These are phyloP conservation scores for Flueggea neowawraea DNA, from an alignment of 441 rosid genomes.

Conservation along the genomic window DNA sequence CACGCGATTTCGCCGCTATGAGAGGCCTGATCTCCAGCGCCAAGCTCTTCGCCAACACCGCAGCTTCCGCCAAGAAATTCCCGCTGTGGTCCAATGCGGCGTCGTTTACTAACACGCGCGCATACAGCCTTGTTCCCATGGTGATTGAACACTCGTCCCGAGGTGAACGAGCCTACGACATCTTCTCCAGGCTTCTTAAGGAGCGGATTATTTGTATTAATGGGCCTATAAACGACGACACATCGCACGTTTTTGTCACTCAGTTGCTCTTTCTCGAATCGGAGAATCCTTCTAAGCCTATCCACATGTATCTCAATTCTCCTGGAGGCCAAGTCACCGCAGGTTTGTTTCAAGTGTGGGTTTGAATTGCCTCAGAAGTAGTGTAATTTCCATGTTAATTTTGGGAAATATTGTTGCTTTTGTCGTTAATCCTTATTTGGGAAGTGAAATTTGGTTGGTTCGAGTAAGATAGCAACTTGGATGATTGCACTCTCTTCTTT, in stretches of 20 bases:
- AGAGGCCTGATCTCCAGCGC: conserved; percentile 27
- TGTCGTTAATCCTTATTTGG: too few species aligned
- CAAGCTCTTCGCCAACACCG: conserved; percentile 18
- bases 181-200: conserved; percentile 89
- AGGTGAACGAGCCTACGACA: conserved; percentile 97
- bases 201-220: conserved; percentile 96
- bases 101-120: conserved; percentile 18
- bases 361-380: too few species aligned
- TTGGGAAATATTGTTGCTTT: too few species aligned
- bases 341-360: conserved; percentile 33
- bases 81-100: conserved; percentile 6
- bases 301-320: conserved; percentile 95
- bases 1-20: conserved; percentile 11
- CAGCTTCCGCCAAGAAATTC: not conserved
- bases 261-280: conserved; percentile 98
- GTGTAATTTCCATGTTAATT: too few species aligned
- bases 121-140: conserved; percentile 82
- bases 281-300: conserved; percentile 99
- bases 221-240: conserved; percentile 88
- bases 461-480: too few species aligned
- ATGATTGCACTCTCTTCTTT: too few species aligned
- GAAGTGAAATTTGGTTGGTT: too few species aligned
- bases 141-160: conserved; percentile 96
- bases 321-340: conserved; percentile 99
- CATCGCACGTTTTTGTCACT: conserved; percentile 92